phyloP scores from a whole-genome alignment of 1,284 basidiomycete genomes.

The Boletus mariae region DNA sequence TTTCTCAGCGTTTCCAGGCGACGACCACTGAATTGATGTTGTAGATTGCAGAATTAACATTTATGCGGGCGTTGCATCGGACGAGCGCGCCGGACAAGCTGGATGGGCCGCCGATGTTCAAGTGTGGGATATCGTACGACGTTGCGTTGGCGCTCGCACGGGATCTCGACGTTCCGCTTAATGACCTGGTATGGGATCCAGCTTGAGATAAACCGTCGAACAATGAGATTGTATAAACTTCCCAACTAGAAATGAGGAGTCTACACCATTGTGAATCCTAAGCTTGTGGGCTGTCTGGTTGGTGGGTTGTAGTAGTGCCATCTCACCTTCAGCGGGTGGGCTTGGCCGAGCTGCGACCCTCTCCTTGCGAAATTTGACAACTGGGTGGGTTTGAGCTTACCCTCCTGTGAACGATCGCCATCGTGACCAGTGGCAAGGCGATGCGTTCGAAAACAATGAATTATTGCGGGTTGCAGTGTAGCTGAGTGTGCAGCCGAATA shows the following conservation, averaged over 20 bases:
- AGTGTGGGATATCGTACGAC: slow-evolving; percentile 73
- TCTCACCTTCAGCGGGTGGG: too few relatives aligned
- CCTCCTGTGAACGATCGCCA: background rate
- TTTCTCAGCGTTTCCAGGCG: background rate
- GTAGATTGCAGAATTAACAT: slow-evolving; percentile 70
- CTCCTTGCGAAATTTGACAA: background rate
- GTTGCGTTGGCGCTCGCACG: slow-evolving; percentile 57
- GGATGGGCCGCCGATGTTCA: slow-evolving; percentile 66
- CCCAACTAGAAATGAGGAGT: background rate
- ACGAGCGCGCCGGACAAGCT: slow-evolving; percentile 65
- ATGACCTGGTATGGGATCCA: slow-evolving; percentile 74
- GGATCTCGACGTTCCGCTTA: slow-evolving; percentile 56
- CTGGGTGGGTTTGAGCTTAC: too few relatives aligned
- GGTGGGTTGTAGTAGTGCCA: too few relatives aligned
- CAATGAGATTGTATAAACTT: background rate
- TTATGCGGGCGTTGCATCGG: slow-evolving; percentile 65
- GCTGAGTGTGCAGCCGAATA: background rate
- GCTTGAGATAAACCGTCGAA: slow-evolving; percentile 5
- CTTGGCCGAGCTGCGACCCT: background rate
- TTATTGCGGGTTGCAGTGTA: background rate
- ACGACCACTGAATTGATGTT: background rate
- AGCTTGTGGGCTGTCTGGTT: too few relatives aligned
- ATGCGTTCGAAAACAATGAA: background rate
- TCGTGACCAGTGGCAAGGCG: background rate
- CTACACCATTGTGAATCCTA: too few relatives aligned